Evolutionary conservation across 352 stramenopile genomes (phyloP).

Genomic region (Globisporangium okanoganense): DNA sequence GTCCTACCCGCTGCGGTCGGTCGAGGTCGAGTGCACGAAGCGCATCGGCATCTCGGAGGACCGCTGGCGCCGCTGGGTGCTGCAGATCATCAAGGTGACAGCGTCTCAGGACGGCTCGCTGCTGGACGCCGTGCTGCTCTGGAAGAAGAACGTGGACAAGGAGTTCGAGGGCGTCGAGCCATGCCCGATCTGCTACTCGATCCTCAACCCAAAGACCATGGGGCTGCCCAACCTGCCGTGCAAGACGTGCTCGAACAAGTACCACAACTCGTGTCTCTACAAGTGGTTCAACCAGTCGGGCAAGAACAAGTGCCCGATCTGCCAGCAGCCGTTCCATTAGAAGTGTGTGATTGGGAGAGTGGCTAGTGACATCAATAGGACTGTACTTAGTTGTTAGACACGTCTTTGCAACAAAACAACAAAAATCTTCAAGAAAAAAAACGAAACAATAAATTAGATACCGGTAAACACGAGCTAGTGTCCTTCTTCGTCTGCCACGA

Average conservation of each 20-base stretch:
- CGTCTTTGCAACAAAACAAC: too few species aligned
- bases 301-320: slow-evolving; percentile 93
- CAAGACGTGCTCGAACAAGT: slow-evolving; percentile 92
- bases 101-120: slow-evolving; percentile 87
- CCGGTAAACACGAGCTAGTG: background rate
- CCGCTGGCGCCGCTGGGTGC: slow-evolving; percentile 89
- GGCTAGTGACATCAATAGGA: background rate
- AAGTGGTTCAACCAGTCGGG: slow-evolving; percentile 94
- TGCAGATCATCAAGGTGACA: slow-evolving; percentile 91
- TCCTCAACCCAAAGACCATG: slow-evolving; percentile 90
- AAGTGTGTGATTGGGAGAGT: background rate
- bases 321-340: slow-evolving; percentile 87
- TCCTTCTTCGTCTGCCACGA: background rate
- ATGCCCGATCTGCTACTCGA: slow-evolving; percentile 92
- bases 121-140: slow-evolving; percentile 89
- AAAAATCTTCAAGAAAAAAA: background rate
- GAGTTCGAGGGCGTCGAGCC: slow-evolving; percentile 91
- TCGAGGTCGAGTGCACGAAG: slow-evolving; percentile 90
- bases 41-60: slow-evolving; percentile 89
- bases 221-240: slow-evolving; percentile 82
- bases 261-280: slow-evolving; percentile 92
- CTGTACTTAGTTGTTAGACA: slow-evolving; percentile 4
- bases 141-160: slow-evolving; percentile 92
- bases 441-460: slow-evolving; percentile 9
- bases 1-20: slow-evolving; percentile 86